Conservation (phyloP, 2,329 filamentous ascomycete genomes). For the Pezicula carpinea region DNA sequence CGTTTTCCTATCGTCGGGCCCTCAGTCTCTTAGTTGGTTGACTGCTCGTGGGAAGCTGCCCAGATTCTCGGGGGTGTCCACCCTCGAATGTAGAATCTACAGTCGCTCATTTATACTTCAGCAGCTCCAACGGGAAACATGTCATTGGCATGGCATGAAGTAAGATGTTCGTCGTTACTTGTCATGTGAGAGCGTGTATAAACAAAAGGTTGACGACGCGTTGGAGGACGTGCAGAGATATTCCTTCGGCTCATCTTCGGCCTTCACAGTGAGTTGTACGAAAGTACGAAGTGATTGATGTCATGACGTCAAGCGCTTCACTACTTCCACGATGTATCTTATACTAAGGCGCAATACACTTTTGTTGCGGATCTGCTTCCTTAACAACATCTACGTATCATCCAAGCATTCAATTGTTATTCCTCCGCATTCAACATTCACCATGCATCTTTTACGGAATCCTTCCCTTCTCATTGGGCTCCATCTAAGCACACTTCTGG, state of each 20-base stretch:
- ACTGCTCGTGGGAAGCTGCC: too few relatives aligned
- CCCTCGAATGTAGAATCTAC: too few relatives aligned
- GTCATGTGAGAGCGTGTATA: background rate
- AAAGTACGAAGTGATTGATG: conserved; percentile 5
- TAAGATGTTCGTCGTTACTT: too few relatives aligned
- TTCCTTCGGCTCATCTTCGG: background rate
- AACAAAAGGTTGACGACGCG: background rate
- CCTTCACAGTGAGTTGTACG: background rate
- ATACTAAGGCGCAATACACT: background rate
- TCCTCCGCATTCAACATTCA: background rate
- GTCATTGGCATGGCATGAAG: too few relatives aligned
- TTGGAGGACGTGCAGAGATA: too few relatives aligned
- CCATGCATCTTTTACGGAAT: conserved; percentile 14
- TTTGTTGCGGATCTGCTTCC: background rate
- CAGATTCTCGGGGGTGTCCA: too few relatives aligned
- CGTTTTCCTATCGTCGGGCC: too few relatives aligned
- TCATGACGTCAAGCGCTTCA: conserved; percentile 1
- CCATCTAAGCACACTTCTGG: conserved; percentile 12
- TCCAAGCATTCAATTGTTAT: too few relatives aligned
- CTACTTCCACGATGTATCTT: background rate
- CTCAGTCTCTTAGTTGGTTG: too few relatives aligned
- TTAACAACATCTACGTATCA: too few relatives aligned
- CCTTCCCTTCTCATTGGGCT: conserved; percentile 7
- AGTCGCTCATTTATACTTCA: too few relatives aligned
- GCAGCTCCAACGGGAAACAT: too few relatives aligned